Conservation (phyloP, 2,329 filamentous ascomycete genomes). For the Lojkania enalia region DNA sequence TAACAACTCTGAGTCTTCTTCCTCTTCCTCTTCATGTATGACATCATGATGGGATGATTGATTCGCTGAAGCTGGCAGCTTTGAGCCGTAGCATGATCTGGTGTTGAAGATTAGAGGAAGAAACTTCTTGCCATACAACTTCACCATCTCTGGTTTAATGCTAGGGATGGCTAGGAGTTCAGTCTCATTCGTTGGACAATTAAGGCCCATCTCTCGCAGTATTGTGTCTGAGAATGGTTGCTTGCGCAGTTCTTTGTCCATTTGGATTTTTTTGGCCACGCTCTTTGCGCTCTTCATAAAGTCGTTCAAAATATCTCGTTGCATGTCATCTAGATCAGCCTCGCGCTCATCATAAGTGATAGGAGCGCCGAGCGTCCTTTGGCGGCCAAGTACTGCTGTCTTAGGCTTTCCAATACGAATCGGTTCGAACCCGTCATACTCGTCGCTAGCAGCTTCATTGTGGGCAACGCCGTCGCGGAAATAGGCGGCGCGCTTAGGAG, state of each 20-base stretch:
- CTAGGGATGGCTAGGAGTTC: conserved; percentile 66
- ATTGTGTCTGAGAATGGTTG: conserved; percentile 69
- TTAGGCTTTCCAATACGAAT: conserved; percentile 35
- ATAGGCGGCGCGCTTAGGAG: conserved; percentile 35
- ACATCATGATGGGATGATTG: conserved; percentile 15
- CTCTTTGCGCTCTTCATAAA: conserved; percentile 67
- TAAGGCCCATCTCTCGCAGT: conserved; percentile 72
- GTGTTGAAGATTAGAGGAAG: conserved; percentile 57
- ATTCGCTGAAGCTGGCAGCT: conserved; percentile 20
- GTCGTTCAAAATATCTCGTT: conserved; percentile 64
- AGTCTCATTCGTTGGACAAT: conserved; percentile 64
- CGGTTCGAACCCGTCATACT: conserved; percentile 54
- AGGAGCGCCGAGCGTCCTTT: conserved; percentile 56
- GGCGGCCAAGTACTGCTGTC: conserved; percentile 43
- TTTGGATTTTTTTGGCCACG: conserved; percentile 64
- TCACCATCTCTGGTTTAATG: conserved; percentile 66
- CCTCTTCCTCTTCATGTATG: conserved; percentile 32
- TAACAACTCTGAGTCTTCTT: conserved; percentile 46
- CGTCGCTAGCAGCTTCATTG: conserved; percentile 29
- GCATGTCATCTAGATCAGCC: conserved; percentile 59
- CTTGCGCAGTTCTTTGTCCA: conserved; percentile 59
- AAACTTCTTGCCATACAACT: conserved; percentile 63
- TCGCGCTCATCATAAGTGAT: conserved; percentile 62
- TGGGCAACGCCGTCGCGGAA: conserved; percentile 40
- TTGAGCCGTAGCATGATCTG: conserved; percentile 29